Conservation (phyloP, 768 basidiomycete genomes). For the Auricularia sp. region DNA sequence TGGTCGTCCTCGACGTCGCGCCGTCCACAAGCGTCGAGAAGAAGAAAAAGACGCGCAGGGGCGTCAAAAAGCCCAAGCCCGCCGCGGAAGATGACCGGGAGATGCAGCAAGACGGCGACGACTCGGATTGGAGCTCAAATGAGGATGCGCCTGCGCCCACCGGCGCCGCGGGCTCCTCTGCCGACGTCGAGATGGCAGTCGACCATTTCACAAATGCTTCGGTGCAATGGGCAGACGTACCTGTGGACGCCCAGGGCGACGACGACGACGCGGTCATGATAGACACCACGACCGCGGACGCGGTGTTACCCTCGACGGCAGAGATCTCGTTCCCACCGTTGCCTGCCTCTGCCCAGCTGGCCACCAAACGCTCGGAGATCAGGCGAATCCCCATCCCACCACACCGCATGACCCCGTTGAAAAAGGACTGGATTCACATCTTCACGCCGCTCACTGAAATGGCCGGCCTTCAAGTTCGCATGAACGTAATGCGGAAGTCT, state of each 20-base stretch:
- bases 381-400: conserved; percentile 87
- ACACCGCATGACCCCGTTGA: conserved; percentile 94
- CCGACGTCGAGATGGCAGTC: conserved; percentile 18
- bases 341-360: conserved; percentile 44
- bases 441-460: conserved; percentile 95
- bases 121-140: conserved; percentile 4
- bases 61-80: conserved; percentile 2
- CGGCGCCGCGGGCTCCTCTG: conserved; percentile 5
- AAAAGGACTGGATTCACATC: conserved; percentile 92
- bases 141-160: conserved; percentile 7
- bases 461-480: conserved; percentile 87
- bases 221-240: neutral
- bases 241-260: conserved; percentile 14
- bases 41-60: conserved; percentile 8
- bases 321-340: conserved; percentile 66
- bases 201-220: conserved; percentile 13
- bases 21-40: neutral
- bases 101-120: neutral
- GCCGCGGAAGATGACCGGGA: conserved; percentile 6
- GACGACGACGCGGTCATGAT: conserved; percentile 59
- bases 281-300: conserved; percentile 35
- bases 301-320: conserved; percentile 33
- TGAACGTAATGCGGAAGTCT: conserved; percentile 84
- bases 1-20: neutral
- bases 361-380: conserved; percentile 68